A percentile compares a stretch with the other conserved stretches of the same genome.
Evolutionary conservation across 805 yeast species (phyloP).

Genomic region (Saccharomycopsis babjevae): DNA sequence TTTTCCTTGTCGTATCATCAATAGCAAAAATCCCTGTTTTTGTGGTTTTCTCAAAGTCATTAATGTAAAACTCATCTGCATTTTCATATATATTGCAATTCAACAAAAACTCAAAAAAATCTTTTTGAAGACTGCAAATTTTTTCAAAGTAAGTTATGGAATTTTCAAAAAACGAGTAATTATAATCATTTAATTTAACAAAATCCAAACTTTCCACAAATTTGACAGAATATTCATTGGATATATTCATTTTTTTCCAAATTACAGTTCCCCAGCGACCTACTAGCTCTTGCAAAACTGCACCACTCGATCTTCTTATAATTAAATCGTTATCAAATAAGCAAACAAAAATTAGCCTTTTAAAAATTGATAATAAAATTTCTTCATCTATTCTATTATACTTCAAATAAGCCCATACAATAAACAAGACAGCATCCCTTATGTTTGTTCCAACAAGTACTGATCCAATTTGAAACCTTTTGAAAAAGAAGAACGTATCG

Average conservation of each 20-base stretch:
- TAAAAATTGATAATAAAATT: conserved; percentile 20
- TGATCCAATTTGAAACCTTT: conserved; percentile 40
- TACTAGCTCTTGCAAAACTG: conserved; percentile 76
- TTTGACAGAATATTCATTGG: conserved; percentile 32
- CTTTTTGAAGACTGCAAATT: conserved; percentile 2
- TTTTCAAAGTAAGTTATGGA: conserved; percentile 21
- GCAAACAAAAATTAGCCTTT: conserved; percentile 36
- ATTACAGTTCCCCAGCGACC: conserved; percentile 56
- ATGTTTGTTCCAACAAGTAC: conserved; percentile 54
- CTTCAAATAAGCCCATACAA: conserved; percentile 68
- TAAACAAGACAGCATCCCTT: conserved; percentile 77
- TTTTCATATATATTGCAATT: neutral
- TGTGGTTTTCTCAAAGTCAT: neutral
- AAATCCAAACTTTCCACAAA: conserved; percentile 54
- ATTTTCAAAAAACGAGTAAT: conserved; percentile 31
- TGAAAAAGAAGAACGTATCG: conserved; percentile 35
- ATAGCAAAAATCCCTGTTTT: conserved; percentile 27
- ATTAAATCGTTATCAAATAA: conserved; percentile 67
- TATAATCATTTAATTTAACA: conserved; percentile 34
- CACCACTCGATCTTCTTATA: conserved; percentile 72
- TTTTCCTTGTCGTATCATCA: conserved; percentile 33
- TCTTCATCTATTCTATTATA: conserved; percentile 24
- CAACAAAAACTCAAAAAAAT: conserved; percentile 10
- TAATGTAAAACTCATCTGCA: neutral
- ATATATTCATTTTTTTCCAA: conserved; percentile 23